Conservation (phyloP, 768 basidiomycete species). For the Trametes cubensis region DNA sequence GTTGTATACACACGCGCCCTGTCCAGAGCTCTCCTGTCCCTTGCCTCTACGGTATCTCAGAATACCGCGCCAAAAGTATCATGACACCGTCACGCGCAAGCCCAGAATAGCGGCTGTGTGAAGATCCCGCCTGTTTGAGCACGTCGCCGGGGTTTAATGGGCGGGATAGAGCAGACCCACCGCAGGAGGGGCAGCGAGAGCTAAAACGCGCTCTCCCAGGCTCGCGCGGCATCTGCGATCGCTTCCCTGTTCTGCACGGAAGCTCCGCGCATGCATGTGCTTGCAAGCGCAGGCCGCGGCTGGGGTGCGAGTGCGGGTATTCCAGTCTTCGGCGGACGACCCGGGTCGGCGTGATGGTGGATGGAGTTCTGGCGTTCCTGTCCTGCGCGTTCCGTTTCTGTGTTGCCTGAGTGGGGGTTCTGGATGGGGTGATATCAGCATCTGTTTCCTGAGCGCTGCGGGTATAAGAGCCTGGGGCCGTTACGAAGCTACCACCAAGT, state of each 20-base stretch:
- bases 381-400: neutral
- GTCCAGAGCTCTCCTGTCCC: neutral
- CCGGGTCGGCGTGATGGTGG: constrained; percentile 14
- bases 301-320: constrained; percentile 8
- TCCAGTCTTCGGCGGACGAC: constrained; percentile 15
- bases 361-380: constrained; percentile 3
- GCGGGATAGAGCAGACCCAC: neutral
- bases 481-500: neutral
- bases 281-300: constrained; percentile 7
- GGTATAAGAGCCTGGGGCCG: constrained; percentile 9
- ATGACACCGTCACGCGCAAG: constrained; percentile 7
- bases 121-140: constrained; percentile 9
- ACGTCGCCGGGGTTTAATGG: constrained; percentile 20
- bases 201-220: constrained; percentile 15
- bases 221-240: constrained; percentile 10
- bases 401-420: neutral
- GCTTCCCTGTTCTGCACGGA: constrained; percentile 13
- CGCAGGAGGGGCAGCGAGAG: constrained; percentile 1
- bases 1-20: neutral
- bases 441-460: neutral
- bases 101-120: constrained; percentile 12
- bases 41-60: neutral
- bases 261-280: constrained; percentile 7
- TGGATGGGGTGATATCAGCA: neutral
- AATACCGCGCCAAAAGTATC: neutral